These are phyloP conservation scores for Candida vartiovaarae DNA, from an alignment of 805 yeast genomes.

Conservation along the genomic window DNA sequence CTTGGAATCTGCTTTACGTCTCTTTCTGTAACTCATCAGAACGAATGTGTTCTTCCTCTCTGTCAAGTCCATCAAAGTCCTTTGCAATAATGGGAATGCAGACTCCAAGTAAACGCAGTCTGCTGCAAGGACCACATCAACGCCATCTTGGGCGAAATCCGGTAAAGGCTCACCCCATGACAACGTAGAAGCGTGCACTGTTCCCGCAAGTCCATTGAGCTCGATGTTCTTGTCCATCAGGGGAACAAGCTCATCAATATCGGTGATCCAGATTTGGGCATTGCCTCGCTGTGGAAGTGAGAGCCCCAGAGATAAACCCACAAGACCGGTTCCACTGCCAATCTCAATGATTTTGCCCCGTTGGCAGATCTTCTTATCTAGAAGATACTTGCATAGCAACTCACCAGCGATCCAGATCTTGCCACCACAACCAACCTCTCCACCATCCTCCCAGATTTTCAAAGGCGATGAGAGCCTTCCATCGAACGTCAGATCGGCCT, in stretches of 20 bases:
- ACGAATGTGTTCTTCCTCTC: conserved; percentile 32
- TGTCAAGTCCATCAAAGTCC: conserved; percentile 39
- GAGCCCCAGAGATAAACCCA: conserved; percentile 34
- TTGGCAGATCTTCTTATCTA: conserved; percentile 12
- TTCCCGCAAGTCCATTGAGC: conserved; percentile 30
- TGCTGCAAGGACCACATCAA: conserved; percentile 48
- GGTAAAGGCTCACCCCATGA: conserved; percentile 40
- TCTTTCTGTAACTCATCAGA: conserved; percentile 45
- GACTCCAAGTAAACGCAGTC: conserved; percentile 52
- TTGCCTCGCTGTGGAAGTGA: conserved; percentile 6
- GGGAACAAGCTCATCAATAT: conserved; percentile 39
- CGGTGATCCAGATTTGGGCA: conserved; percentile 38
- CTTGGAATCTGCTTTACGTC: conserved; percentile 37
- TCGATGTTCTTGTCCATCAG: conserved; percentile 39
- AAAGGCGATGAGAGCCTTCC: conserved; percentile 30
- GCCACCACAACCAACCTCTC: conserved; percentile 58
- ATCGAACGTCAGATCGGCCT: conserved; percentile 31
- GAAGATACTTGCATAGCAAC: conserved; percentile 38
- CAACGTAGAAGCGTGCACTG: conserved; percentile 35
- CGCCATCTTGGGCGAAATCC: conserved; percentile 25
- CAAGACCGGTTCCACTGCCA: conserved; percentile 55
- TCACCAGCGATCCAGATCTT: conserved; percentile 58
- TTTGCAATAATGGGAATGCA: conserved; percentile 45
- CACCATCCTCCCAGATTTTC: conserved; percentile 47
- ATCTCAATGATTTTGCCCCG: conserved; percentile 37